Conservation (phyloP, 768 basidiomycete species). For the Mycena indigotica region DNA sequence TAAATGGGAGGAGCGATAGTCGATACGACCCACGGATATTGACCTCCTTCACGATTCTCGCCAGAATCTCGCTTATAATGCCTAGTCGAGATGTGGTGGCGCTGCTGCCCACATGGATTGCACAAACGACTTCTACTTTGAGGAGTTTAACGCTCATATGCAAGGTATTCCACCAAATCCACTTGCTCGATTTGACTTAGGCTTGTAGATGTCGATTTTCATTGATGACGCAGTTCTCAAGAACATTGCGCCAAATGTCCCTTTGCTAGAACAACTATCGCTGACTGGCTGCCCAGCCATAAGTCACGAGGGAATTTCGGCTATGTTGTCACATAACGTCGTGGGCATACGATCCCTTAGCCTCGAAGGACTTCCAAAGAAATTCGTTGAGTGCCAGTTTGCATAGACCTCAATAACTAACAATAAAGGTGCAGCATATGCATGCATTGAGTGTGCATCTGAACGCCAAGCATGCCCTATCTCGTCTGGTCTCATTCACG, state of each 20-base stretch:
- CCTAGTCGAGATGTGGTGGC: slow-evolving; percentile 58
- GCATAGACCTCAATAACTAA: too few species aligned
- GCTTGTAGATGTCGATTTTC: slow-evolving; percentile 55
- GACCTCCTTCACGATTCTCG: slow-evolving; percentile 50
- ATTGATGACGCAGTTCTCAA: slow-evolving; percentile 61
- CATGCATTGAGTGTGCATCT: slow-evolving; percentile 33
- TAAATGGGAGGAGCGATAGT: slow-evolving; percentile 66
- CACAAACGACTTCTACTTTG: slow-evolving; percentile 46
- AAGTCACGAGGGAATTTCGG: slow-evolving; percentile 59
- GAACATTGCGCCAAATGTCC: slow-evolving; percentile 50
- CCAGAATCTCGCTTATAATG: slow-evolving; percentile 72
- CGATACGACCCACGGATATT: slow-evolving; percentile 60
- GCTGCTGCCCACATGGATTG: slow-evolving; percentile 55
- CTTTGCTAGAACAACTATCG: slow-evolving; percentile 55
- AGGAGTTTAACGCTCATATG: slow-evolving; percentile 67
- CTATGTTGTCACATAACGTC: slow-evolving; percentile 47
- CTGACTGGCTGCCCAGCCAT: slow-evolving; percentile 72
- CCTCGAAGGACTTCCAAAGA: slow-evolving; percentile 62
- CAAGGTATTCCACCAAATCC: slow-evolving; percentile 47
- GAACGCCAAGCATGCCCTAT: slow-evolving; percentile 42
- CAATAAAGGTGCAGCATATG: too few species aligned
- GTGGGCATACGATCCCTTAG: slow-evolving; percentile 55
- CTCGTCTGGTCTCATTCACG: slow-evolving; percentile 56
- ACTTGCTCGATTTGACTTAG: not conserved
- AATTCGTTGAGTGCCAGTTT: too few species aligned